phyloP scores from a whole-genome alignment of 2,329 filamentous ascomycete species.

The Trichoderma sp. region DNA sequence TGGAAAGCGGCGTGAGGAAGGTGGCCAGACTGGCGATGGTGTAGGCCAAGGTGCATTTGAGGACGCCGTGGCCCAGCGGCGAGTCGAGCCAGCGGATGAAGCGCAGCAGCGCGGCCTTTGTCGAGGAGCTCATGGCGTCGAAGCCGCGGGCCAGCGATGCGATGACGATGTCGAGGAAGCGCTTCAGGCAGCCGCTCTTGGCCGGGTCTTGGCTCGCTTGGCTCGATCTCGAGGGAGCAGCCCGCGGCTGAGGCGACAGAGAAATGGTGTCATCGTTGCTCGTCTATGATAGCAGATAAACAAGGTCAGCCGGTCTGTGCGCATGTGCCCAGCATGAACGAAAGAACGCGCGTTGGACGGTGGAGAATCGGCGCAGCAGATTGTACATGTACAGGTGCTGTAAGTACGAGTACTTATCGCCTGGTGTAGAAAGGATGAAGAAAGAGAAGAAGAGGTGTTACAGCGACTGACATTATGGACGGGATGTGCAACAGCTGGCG shows the following conservation, averaged over 20 bases:
- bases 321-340: background rate
- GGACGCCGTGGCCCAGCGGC: constrained; percentile 69
- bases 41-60: constrained; percentile 88
- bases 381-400: background rate
- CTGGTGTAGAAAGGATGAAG: background rate
- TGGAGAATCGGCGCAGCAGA: background rate
- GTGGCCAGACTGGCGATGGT: constrained; percentile 79
- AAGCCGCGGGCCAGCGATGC: background rate
- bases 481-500: background rate
- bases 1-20: constrained; percentile 69
- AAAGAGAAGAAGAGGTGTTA: background rate
- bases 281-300: background rate
- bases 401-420: background rate
- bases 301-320: constrained; percentile 16
- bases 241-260: constrained; percentile 11
- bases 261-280: constrained; percentile 9
- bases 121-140: constrained; percentile 14
- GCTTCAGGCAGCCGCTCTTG: constrained; percentile 8
- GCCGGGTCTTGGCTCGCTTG: background rate
- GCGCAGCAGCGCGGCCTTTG: constrained; percentile 8
- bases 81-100: constrained; percentile 58
- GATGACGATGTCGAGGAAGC: background rate
- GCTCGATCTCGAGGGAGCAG: background rate
- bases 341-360: background rate
- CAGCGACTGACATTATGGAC: background rate